Evolutionary conservation across 306 rosid species (phyloP), one percentile per base, ranked within the genome.

Genomic region (Acmispon strigosus): DNA sequence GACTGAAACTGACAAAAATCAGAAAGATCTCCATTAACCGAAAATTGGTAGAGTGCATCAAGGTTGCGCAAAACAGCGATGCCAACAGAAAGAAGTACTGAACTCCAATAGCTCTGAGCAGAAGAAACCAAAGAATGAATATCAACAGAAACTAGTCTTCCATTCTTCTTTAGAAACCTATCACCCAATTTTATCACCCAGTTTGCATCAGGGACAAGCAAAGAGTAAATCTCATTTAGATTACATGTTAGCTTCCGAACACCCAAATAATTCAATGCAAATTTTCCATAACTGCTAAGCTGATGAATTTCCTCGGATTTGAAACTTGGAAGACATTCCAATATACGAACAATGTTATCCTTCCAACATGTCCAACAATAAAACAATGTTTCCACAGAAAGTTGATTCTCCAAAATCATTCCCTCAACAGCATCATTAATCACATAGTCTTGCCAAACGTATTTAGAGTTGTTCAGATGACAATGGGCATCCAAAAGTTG

Each of bases 361-460:
- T 78, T 92, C 93, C 96, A 92, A 51, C 81, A 64, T 24, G 78
- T 74, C 97, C 96, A 92, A 78, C 82, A 87, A 84, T 77, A 78
- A 60, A 84, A 79, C 41, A 89, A 54, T 1, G 96, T 79, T 29
- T 84, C 90, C 19, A 79, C 53, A 7, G 97, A 89, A 18, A 77
- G 70, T 69, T 62, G 81, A 51, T 81, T 76, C 37, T 27, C 36
- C 3, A 76, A 75, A 45, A 77, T 64, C 67, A 49, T 17, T 11
- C 54, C 65, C 41, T 83, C 88, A 0, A 75, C 32, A 12, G 64
- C 22, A 78, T 84, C 85, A 58, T 19, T 32, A 24, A 72, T 57
- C 60, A 78, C 1, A 41, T 75, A 61, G 24, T 81, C 85, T 37
- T 66, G 89, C 83, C 82, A 82, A 6, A 67, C n/a, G 69, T 74